Base-by-base conservation (phyloP, 495 filamentous ascomycete genomes). In the Amniculicola lignicola region DNA sequence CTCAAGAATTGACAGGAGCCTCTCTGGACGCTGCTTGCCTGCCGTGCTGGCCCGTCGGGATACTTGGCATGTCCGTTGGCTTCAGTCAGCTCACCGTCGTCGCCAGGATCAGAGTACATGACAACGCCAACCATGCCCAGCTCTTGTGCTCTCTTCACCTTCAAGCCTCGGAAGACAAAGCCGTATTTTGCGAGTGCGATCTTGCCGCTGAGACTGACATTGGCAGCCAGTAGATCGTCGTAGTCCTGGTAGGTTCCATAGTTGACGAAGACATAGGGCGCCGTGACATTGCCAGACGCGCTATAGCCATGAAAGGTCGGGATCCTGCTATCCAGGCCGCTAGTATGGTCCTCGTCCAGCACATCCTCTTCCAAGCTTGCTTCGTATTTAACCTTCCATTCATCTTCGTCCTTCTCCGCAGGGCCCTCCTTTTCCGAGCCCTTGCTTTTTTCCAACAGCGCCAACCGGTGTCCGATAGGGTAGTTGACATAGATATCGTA, bases 261-360 rank as follows among this genome's bases (percentile, higher is more conserved):
- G 68, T 96, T 96, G 59, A 85, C 88, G 68, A 85, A 95, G 22
- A 95, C 87, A 63, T 82, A 89, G 24, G 74, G 76, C 12, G 85
- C 91, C 0, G 90, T 93, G 47, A 92, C 92, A 65, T 96, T 95
- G 3, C 93, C 93, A 46, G 75, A 87, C 3, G 89, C 90, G 6
- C 89, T 94, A 67, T 96, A 97, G 22, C 93, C 93, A 70, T 98
- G 90, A 72, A 98, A 98, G 2, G 87, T 93, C 3, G 94, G 91
- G 37, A 98, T 80, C 24, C 90, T 79, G 55, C 93, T 78, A 12
- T 79, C 68, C 22, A 90, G 68, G 22, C 82, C 75, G 19, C 79
- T 88, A 0, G 91, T 95, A 4, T 79, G 75, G 67, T 97, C 94
- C 50, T 96, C 83, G 0, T 87, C 77, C n/a, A 97, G 74, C 2